phyloP scores from a whole-genome alignment of 345 rosid species.

The Eucalyptus virginea region DNA sequence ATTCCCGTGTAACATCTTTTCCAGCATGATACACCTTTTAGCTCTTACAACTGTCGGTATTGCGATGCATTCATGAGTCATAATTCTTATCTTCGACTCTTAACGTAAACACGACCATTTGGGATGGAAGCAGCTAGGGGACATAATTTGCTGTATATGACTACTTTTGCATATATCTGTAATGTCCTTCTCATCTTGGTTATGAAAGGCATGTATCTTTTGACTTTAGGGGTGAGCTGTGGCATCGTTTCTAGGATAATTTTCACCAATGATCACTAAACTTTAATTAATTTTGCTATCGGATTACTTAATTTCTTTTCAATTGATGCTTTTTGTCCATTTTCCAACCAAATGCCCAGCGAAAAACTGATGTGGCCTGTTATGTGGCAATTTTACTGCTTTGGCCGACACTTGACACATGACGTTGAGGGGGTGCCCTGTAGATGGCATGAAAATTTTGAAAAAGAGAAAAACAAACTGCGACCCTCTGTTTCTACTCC shows the following conservation, averaged over 20 bases:
- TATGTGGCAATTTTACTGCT: neutral
- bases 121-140: neutral
- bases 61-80: neutral
- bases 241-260: neutral
- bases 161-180: neutral
- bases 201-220: neutral
- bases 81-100: neutral
- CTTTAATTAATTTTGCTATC: neutral
- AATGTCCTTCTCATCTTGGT: neutral
- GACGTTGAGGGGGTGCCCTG: neutral
- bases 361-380: neutral
- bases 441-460: neutral
- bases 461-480: neutral
- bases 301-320: neutral
- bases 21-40: neutral
- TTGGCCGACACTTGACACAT: neutral
- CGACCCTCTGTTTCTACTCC: neutral
- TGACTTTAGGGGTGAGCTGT: neutral
- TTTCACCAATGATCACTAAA: neutral
- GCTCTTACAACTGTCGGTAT: neutral
- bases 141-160: neutral
- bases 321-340: neutral
- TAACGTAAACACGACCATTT: neutral
- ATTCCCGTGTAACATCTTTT: neutral
- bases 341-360: neutral